A percentile compares a stretch with the other conserved stretches of the same genome.
phyloP scores from a whole-genome alignment of 2,329 filamentous ascomycete genomes.

The Ophidiomyces ophidiicola region DNA sequence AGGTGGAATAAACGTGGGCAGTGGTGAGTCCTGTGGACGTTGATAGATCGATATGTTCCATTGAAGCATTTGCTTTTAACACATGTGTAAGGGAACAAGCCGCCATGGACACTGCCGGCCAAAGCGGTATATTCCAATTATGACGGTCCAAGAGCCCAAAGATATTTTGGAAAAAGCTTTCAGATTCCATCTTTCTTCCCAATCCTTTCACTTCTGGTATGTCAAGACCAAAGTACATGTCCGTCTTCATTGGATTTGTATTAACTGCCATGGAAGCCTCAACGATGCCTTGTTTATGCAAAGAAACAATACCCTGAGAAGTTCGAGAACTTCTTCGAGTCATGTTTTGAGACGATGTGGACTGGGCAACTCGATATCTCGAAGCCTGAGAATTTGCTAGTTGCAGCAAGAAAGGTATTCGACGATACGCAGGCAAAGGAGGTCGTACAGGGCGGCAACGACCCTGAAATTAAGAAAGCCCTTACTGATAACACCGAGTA shows the following conservation, averaged over 20 bases:
- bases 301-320: constrained; percentile 44
- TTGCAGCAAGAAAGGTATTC: constrained; percentile 20
- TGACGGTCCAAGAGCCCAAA: constrained; percentile 39
- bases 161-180: constrained; percentile 39
- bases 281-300: constrained; percentile 55
- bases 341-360: constrained; percentile 27
- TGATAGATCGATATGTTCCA: not conserved
- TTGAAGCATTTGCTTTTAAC: constrained; percentile 1
- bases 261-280: constrained; percentile 41
- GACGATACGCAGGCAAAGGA: constrained; percentile 37
- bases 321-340: constrained; percentile 43
- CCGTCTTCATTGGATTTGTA: constrained; percentile 27
- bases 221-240: too few species aligned
- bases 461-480: constrained; percentile 41
- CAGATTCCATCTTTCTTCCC: constrained; percentile 41
- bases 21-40: constrained; percentile 34
- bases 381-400: constrained; percentile 43
- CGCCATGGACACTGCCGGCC: constrained; percentile 58
- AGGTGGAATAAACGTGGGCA: constrained; percentile 50
- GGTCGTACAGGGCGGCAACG: constrained; percentile 44
- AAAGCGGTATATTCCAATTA: constrained; percentile 50
- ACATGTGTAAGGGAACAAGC: constrained; percentile 67
- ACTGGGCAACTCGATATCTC: constrained; percentile 47
- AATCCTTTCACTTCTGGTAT: constrained; percentile 42
- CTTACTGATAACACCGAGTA: constrained; percentile 49